Base-by-base conservation (phyloP, 495 filamentous ascomycete genomes). In the Penicillium parvum region DNA sequence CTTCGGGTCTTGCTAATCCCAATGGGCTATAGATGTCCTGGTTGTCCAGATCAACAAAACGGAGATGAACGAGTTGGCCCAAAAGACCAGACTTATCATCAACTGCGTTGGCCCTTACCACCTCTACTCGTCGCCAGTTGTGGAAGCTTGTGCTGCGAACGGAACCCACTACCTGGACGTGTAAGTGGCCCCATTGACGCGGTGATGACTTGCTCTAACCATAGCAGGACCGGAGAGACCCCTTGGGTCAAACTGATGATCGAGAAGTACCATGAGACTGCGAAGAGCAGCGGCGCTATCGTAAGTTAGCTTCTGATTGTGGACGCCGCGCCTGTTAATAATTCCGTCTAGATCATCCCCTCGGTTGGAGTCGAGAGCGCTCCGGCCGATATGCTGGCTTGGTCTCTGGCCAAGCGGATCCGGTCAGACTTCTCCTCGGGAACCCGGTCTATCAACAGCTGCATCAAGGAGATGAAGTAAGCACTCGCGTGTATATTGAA, bases 81-180 rank as follows among this genome's bases (percentile, higher is more conserved):
- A 78, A 56, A 92, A 86, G 58, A 90, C 88, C 4, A 80, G 73
- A 39, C 53, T 91, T 29, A 61, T 97, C 19, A 84, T 97, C 58
- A 85, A 86, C 37, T 88, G 86, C 30, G 79, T 96, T 22, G 91
- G 91, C 0, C 91, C 91, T 0, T 97, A 90, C 63, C 67, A 79
- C 55, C 55, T 78, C 21, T 84, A 94, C 53, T 90, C 91, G 29
- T 82, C 84, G 32, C 76, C 77, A 29, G 88, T 90, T 14, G 80
- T 97, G 40, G 83, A 85, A 50, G 90, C 90, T n/a, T 97, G 91
- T 60, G 88, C 87, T 21, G 75, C 79, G 35, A 81, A 81, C 46
- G 90, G 91, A 16, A 96, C 91, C 9, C 90, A 96, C 61, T 96
- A 96, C 60, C 69, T 97, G 30, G 91, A 96, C 68, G 79, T 79